These are phyloP conservation scores for Penstemon eatonii DNA, from an alignment of 257 asterid genomes.

Conservation along the genomic window DNA sequence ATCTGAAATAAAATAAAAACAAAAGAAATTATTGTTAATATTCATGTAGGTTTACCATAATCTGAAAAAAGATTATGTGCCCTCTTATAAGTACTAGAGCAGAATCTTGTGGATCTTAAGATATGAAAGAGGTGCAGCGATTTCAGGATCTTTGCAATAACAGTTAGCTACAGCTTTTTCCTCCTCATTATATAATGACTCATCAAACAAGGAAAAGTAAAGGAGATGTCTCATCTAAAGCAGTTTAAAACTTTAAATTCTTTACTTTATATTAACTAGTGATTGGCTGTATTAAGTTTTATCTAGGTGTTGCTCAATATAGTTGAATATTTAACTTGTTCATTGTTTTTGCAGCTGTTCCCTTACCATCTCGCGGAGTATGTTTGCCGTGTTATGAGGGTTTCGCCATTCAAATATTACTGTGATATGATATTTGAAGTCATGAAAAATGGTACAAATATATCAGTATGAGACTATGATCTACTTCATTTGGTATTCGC, in stretches of 20 bases:
- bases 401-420: conserved; percentile 96
- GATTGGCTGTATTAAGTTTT: conserved; percentile 10
- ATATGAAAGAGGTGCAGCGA: conserved; percentile 12
- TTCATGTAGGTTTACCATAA: conserved; percentile 13
- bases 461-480: conserved; percentile 19
- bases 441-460: conserved; percentile 84
- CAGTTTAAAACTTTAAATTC: conserved; percentile 3
- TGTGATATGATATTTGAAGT: conserved; percentile 97
- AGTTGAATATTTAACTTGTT: conserved; percentile 24
- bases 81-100: conserved; percentile 19
- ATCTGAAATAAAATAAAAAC: too few species aligned
- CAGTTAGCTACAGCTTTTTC: not conserved
- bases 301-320: conserved; percentile 21
- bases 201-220: not conserved
- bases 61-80: not conserved
- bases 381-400: conserved; percentile 97
- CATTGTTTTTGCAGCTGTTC: conserved; percentile 69
- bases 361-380: conserved; percentile 98
- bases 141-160: conserved; percentile 5
- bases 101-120: conserved; percentile 1
- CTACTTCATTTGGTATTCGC: conserved; percentile 23
- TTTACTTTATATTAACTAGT: conserved; percentile 5
- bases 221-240: not conserved
- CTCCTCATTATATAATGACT: conserved; percentile 15
- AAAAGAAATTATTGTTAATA: too few species aligned